Evolutionary conservation across 2,329 filamentous ascomycete genomes (phyloP).

Genomic region (Ceratocystis diversiconidia): DNA sequence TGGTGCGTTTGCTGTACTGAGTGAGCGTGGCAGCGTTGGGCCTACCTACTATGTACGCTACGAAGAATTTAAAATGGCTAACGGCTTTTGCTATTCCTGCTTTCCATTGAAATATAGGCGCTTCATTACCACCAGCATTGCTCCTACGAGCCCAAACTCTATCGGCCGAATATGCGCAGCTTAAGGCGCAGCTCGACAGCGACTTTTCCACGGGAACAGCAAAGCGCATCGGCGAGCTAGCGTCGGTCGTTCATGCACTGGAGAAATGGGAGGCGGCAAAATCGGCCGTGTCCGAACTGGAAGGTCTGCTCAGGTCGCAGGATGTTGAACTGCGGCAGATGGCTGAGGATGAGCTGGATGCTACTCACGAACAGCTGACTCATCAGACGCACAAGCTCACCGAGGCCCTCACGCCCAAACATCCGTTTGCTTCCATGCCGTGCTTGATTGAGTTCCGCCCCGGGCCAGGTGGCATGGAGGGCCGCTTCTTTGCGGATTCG

Average conservation of each 20-base stretch:
- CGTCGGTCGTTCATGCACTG: constrained; percentile 42
- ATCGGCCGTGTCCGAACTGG: constrained; percentile 40
- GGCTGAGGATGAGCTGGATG: constrained; percentile 65
- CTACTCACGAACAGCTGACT: constrained; percentile 47
- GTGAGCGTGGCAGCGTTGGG: background rate
- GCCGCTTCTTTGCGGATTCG: constrained; percentile 76
- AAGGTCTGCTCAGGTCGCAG: constrained; percentile 33
- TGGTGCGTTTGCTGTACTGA: background rate
- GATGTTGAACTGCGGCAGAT: constrained; percentile 57
- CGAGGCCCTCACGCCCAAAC: constrained; percentile 64
- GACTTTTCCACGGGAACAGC: constrained; percentile 44
- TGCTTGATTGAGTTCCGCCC: constrained; percentile 87
- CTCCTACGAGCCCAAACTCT: constrained; percentile 46
- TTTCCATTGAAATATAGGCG: background rate
- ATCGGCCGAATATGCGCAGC: constrained; percentile 40
- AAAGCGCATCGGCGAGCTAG: constrained; percentile 47
- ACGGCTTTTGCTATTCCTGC: background rate
- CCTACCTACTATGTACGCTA: background rate
- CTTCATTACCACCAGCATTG: constrained; percentile 34
- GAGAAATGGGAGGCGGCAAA: constrained; percentile 43
- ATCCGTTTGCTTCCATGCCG: constrained; percentile 79
- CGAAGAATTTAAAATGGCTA: background rate
- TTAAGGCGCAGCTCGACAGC: constrained; percentile 37
- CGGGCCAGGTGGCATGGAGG: constrained; percentile 82
- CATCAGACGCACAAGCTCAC: constrained; percentile 55